Conservation (phyloP, 2,329 filamentous ascomycete genomes). For the Penicillium sp. region DNA sequence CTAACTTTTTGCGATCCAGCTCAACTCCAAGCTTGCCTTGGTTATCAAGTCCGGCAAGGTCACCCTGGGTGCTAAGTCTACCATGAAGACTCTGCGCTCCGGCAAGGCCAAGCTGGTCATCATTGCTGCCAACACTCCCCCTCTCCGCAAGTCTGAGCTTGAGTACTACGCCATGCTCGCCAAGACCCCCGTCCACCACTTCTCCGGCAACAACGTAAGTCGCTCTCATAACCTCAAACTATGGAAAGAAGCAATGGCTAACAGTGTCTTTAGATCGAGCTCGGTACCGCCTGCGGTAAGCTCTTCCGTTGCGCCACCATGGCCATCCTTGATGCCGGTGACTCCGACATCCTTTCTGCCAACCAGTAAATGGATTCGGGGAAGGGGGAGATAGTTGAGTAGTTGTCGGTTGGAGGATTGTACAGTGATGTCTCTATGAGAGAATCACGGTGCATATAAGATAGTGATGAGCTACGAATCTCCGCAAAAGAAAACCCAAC, state of each 20-base stretch:
- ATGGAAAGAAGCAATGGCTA: constrained; percentile 46
- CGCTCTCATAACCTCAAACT: background rate
- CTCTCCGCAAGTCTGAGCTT: constrained; percentile 91
- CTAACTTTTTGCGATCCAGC: constrained; percentile 30
- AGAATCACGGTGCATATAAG: constrained; percentile 4
- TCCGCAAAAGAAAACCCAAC: constrained; percentile 3
- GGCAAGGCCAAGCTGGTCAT: constrained; percentile 99
- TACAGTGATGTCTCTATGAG: constrained; percentile 4
- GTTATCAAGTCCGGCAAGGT: constrained; percentile 65
- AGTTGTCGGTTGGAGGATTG: constrained; percentile 6
- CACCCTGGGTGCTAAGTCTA: constrained; percentile 84
- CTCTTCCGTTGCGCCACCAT: constrained; percentile 98
- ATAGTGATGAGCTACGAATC: constrained; percentile 10
- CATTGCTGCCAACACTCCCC: constrained; percentile 95
- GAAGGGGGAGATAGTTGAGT: constrained; percentile 2
- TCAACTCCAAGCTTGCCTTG: constrained; percentile 67
- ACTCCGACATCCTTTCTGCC: constrained; percentile 85
- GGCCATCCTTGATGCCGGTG: constrained; percentile 93
- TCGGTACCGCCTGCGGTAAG: constrained; percentile 97
- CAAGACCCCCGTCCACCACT: constrained; percentile 97
- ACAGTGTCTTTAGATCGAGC: constrained; percentile 76
- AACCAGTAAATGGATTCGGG: constrained; percentile 12
- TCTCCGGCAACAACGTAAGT: constrained; percentile 98
- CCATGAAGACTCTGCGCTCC: constrained; percentile 81
- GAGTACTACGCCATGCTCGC: constrained; percentile 91